Conservation (phyloP, 495 filamentous ascomycete species). For the Podospora pseudocomata region DNA sequence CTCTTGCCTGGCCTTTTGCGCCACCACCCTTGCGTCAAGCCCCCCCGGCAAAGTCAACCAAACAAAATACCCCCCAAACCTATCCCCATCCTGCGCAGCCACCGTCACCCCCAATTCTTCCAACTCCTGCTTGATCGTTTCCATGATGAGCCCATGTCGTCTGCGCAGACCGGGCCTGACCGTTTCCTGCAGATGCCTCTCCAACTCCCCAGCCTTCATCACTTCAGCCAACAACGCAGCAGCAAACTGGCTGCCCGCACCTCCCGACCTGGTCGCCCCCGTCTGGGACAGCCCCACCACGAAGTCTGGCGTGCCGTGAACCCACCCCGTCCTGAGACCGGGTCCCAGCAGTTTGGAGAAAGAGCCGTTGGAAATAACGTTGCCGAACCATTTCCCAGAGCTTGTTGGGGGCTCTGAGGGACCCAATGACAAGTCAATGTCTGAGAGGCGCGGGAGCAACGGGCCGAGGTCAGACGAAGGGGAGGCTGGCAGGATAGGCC, state of each 20-base stretch:
- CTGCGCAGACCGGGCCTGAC: slow-evolving; percentile 53
- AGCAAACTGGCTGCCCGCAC: slow-evolving; percentile 67
- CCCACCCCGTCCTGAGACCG: slow-evolving; percentile 77
- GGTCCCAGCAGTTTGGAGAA: slow-evolving; percentile 85
- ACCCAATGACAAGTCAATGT: slow-evolving; percentile 56
- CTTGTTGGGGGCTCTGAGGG: slow-evolving; percentile 21
- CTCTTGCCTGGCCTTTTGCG: slow-evolving; percentile 48
- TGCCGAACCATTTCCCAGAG: slow-evolving; percentile 58
- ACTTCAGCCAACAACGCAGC: slow-evolving; percentile 63
- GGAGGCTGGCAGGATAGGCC: slow-evolving; percentile 32
- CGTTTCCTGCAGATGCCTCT: slow-evolving; percentile 37
- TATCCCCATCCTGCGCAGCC: slow-evolving; percentile 23
- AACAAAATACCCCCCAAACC: slow-evolving; percentile 75
- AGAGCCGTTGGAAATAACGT: slow-evolving; percentile 73
- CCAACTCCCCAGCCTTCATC: slow-evolving; percentile 49
- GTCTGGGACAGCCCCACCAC: slow-evolving; percentile 65
- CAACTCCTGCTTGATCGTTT: slow-evolving; percentile 54
- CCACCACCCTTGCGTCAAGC: slow-evolving; percentile 50
- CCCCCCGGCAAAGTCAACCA: slow-evolving; percentile 64
- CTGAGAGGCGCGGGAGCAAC: slow-evolving; percentile 64
- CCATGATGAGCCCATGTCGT: slow-evolving; percentile 53
- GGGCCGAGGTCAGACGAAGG: slow-evolving; percentile 6
- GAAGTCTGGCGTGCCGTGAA: slow-evolving; percentile 66
- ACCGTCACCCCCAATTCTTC: slow-evolving; percentile 50
- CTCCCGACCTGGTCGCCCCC: slow-evolving; percentile 67